Conservation (phyloP, 2,329 filamentous ascomycete species). For the Tolypocladium endophyticum region DNA sequence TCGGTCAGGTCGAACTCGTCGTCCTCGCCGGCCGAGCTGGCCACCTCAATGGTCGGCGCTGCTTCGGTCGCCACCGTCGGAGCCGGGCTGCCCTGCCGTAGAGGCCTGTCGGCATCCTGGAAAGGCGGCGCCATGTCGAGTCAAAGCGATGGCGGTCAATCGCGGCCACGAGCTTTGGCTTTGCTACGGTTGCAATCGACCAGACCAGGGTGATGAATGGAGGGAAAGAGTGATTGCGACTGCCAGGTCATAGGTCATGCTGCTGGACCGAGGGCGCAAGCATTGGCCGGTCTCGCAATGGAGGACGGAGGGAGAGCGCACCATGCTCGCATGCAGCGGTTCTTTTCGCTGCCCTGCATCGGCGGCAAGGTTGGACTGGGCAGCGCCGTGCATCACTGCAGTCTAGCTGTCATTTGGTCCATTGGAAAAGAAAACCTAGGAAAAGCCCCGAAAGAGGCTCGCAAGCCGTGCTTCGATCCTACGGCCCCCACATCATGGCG, state of each 20-base stretch:
- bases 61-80: neutral
- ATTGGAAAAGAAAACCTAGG: neutral
- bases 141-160: neutral
- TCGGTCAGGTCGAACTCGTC: slow-evolving; percentile 3
- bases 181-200: neutral
- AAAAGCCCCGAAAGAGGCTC: neutral
- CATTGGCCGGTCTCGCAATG: neutral
- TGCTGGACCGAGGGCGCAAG: neutral
- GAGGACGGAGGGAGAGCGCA: neutral
- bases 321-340: neutral
- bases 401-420: neutral
- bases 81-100: neutral
- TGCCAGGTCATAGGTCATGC: neutral
- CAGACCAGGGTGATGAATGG: neutral
- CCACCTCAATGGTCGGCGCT: slow-evolving; percentile 1
- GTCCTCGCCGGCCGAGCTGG: neutral
- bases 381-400: neutral
- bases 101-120: neutral
- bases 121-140: neutral
- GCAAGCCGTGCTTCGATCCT: neutral
- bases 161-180: neutral
- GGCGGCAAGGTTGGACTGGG: neutral
- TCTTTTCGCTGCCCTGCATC: neutral
- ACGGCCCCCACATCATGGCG: neutral
- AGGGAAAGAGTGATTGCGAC: neutral